These are phyloP conservation scores for Desmodesmus armatus DNA, from an alignment of 139 green algal species.

Conservation along the genomic window DNA sequence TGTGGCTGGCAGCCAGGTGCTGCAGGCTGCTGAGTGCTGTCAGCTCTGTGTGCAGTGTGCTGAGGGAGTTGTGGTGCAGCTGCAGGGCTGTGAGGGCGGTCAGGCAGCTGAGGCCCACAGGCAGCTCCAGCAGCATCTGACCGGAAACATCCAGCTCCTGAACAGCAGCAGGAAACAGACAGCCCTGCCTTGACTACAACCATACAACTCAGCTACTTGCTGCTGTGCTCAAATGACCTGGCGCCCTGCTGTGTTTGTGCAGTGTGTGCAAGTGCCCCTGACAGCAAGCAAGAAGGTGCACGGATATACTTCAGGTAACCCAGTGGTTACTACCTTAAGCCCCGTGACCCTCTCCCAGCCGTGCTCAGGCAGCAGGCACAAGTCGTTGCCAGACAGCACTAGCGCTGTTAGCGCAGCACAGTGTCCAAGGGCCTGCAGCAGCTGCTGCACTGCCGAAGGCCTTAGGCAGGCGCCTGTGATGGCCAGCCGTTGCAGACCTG, in stretches of 20 bases:
- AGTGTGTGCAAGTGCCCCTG: no score
- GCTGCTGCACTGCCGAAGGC: background rate
- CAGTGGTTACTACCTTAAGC: constrained; percentile 15
- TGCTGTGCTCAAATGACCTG: background rate
- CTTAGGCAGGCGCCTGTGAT: background rate
- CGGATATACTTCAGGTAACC: background rate
- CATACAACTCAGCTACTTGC: background rate
- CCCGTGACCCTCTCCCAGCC: constrained; percentile 9
- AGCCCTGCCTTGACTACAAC: no score
- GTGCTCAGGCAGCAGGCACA: constrained; percentile 1
- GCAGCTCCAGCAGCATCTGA: background rate
- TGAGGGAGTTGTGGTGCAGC: constrained; percentile 19
- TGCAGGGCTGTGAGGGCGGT: background rate
- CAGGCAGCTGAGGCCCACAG: background rate
- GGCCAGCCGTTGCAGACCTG: background rate
- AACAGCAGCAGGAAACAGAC: background rate
- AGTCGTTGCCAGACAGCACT: background rate
- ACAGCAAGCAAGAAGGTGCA: background rate
- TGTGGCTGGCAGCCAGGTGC: constrained; percentile 6
- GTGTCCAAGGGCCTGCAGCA: background rate
- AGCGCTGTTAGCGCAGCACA: background rate
- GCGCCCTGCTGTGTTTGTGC: no score
- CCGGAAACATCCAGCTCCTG: constrained; percentile 25
- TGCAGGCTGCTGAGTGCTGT: constrained; percentile 2
- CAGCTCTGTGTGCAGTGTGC: background rate